These are phyloP conservation scores for Fusarium burgessii DNA, from an alignment of 2,329 filamentous ascomycete genomes.

Conservation along the genomic window DNA sequence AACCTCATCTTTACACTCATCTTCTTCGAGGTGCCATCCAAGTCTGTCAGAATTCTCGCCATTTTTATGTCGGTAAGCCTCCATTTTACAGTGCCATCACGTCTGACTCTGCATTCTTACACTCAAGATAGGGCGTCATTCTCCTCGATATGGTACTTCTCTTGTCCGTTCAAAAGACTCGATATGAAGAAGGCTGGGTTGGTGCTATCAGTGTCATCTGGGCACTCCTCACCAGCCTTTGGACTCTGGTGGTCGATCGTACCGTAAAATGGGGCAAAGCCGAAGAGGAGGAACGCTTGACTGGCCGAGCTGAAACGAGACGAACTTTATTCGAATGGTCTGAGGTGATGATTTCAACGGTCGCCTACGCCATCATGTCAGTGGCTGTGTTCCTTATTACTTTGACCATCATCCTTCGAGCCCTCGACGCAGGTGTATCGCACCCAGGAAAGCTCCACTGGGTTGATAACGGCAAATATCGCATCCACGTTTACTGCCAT, in stretches of 20 bases:
- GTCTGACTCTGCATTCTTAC: slow-evolving; percentile 38
- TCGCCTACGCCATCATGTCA: slow-evolving; percentile 76
- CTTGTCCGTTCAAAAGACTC: slow-evolving; percentile 77
- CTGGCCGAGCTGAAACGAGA: slow-evolving; percentile 87
- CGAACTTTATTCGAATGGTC: slow-evolving; percentile 87
- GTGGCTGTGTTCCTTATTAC: slow-evolving; percentile 80
- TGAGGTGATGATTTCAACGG: slow-evolving; percentile 79
- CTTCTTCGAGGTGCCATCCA: slow-evolving; percentile 89
- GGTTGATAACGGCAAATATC: slow-evolving; percentile 87
- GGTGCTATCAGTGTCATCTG: slow-evolving; percentile 87
- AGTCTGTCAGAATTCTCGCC: slow-evolving; percentile 79
- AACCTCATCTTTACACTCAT: slow-evolving; percentile 82
- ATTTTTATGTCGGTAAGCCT: slow-evolving; percentile 67
- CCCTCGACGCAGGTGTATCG: slow-evolving; percentile 79
- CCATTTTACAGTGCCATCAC: neutral
- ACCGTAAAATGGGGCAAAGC: slow-evolving; percentile 91
- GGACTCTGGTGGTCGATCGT: slow-evolving; percentile 82
- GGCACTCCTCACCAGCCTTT: slow-evolving; percentile 83
- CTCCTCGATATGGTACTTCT: slow-evolving; percentile 81
- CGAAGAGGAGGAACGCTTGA: slow-evolving; percentile 92
- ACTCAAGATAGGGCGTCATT: slow-evolving; percentile 47
- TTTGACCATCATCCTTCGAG: slow-evolving; percentile 81
- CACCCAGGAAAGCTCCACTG: slow-evolving; percentile 80
- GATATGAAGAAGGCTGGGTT: slow-evolving; percentile 89
- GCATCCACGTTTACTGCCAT: slow-evolving; percentile 83